phyloP scores from a whole-genome alignment of 2,329 filamentous ascomycete genomes.

The Nigrospora osmanthi region DNA sequence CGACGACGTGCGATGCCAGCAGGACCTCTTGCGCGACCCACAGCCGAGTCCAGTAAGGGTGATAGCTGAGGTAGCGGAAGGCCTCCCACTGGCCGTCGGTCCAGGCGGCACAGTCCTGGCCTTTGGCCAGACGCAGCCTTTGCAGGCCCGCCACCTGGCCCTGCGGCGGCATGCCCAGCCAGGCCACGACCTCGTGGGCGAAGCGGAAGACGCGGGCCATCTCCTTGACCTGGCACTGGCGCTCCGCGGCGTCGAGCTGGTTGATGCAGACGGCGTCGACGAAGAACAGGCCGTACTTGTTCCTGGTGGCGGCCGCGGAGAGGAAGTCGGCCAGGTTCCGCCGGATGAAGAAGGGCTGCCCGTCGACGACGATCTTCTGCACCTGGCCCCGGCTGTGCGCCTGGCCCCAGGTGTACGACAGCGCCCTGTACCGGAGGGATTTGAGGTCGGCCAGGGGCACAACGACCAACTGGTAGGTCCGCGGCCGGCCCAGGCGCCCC shows the following conservation, averaged over 20 bases:
- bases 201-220: slow-evolving; percentile 8
- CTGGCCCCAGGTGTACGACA: too few relatives aligned
- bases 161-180: slow-evolving; percentile 3
- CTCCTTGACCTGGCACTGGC: slow-evolving; percentile 4
- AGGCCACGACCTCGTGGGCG: slow-evolving; percentile 6
- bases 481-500: too few relatives aligned
- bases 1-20: slow-evolving; percentile 3
- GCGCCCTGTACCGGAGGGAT: too few relatives aligned
- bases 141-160: background rate
- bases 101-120: background rate
- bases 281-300: slow-evolving; percentile 6
- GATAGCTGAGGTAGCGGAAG: slow-evolving; percentile 8
- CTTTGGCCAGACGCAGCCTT: slow-evolving; percentile 1
- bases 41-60: slow-evolving; percentile 8
- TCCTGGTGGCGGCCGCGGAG: background rate
- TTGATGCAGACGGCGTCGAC: slow-evolving; percentile 11
- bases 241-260: slow-evolving; percentile 5
- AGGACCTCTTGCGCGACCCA: slow-evolving; percentile 11
- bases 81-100: slow-evolving; percentile 5
- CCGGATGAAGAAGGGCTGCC: slow-evolving; percentile 6
- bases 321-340: slow-evolving; percentile 9
- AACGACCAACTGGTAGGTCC: too few relatives aligned
- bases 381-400: background rate
- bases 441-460: too few relatives aligned
- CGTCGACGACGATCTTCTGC: slow-evolving; percentile 4